Evolutionary conservation across 1,284 basidiomycete genomes (phyloP).

Genomic region (Fomitopsis palustris): DNA sequence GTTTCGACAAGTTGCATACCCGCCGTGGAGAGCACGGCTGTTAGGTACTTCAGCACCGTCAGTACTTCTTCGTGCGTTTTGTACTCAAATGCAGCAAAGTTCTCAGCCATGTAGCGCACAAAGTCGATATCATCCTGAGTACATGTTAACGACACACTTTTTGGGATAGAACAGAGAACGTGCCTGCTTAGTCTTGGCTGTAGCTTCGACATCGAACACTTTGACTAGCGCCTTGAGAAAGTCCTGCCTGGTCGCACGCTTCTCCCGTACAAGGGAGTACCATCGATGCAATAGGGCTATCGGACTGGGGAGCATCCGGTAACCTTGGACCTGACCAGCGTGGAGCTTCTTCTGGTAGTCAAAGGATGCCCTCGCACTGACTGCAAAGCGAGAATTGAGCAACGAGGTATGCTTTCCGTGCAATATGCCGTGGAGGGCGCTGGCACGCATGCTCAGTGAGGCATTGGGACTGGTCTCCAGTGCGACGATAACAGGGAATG

Average conservation of each 20-base stretch:
- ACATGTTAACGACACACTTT: background rate
- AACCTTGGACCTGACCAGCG: conserved; percentile 52
- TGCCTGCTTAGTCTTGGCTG: conserved; percentile 46
- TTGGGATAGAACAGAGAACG: background rate
- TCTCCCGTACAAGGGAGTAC: conserved; percentile 90
- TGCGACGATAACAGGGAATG: conserved; percentile 89
- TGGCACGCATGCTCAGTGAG: conserved; percentile 70
- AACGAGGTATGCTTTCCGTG: conserved; percentile 90
- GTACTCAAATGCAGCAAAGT: conserved; percentile 89
- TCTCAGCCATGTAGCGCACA: conserved; percentile 90
- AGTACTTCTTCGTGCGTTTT: conserved; percentile 93
- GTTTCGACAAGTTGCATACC: conserved; percentile 78
- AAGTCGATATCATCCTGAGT: conserved; percentile 77
- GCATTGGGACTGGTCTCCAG: conserved; percentile 80
- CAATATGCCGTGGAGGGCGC: conserved; percentile 76
- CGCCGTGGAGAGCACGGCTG: conserved; percentile 76
- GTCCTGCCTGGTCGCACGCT: conserved; percentile 79
- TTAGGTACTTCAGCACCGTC: conserved; percentile 80
- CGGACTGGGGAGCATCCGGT: conserved; percentile 51
- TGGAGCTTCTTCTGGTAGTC: conserved; percentile 74
- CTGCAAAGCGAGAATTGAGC: conserved; percentile 80
- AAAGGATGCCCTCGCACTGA: conserved; percentile 78
- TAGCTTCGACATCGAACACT: conserved; percentile 67
- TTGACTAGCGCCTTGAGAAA: conserved; percentile 84
- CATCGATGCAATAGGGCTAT: conserved; percentile 81